Base-by-base conservation (phyloP, 2,329 filamentous ascomycete species). In the Penicillium sp. region DNA sequence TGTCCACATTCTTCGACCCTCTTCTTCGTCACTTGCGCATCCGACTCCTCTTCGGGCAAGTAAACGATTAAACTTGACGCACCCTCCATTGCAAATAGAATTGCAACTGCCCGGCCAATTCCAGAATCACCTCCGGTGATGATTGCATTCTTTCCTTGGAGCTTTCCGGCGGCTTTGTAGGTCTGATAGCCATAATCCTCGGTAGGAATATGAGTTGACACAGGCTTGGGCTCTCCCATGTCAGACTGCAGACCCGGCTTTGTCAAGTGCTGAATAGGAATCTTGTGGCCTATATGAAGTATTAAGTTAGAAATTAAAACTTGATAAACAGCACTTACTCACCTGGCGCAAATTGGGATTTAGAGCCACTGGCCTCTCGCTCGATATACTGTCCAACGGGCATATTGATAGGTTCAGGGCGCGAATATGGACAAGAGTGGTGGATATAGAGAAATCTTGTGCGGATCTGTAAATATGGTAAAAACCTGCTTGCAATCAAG, bases 121-220 rank as follows among this genome's bases (percentile, higher is more conserved):
- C 90, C 89, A 7, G 84, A 87, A 72, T 93, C 89, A 4, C 90
- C 90, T 16, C 89, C 89, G 0, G 90, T 93, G 66, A 94, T 93
- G 55, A 94, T 74, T 8, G 89, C 89, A 56, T 84, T 88, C 73
- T 88, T 89, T 59, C 85, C 89, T 65, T 84, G 74, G 7, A 94
- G 83, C 75, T 94, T 95, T 46, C 85, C 86, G 1, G 89, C 88
- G 4, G 88, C 83, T 68, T 86, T 85, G 77, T 94, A 93, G 45
- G 81, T 82, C 65, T 88, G 83, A 63, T 84, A 86, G 12, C 84
- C 84, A 36, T 87, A 87, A 56, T 88, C 83, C 17, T 83, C 80
- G 5, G 84, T 86, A 0, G 89, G 89, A 2, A 92, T 73, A 56
- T 87, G 78, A 53, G 88, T 84, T 54, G 82, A 84, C 42, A 82